These are phyloP conservation scores for Cercospora sojina DNA, from an alignment of 2,329 filamentous ascomycete genomes.

Conservation along the genomic window DNA sequence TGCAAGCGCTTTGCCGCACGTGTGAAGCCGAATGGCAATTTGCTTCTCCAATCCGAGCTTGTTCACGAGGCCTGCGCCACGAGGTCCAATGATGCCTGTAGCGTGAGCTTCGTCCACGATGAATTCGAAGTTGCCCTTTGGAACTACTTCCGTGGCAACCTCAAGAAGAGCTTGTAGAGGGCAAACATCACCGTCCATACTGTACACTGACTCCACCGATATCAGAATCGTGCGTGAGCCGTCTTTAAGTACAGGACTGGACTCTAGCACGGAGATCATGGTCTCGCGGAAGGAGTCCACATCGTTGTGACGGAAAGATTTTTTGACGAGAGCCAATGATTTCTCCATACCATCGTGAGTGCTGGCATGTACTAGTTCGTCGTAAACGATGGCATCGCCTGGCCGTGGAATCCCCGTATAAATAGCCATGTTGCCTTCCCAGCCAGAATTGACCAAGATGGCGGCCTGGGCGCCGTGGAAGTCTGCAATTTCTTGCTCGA, in stretches of 20 bases:
- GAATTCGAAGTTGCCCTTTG: conserved; percentile 10
- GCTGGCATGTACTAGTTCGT: conserved; percentile 13
- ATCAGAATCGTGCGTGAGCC: not conserved
- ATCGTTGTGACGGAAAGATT: conserved; percentile 10
- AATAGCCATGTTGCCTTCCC: conserved; percentile 4
- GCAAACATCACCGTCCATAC: conserved; percentile 65
- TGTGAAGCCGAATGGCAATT: conserved; percentile 11
- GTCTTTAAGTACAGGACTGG: not conserved
- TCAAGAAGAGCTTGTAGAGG: conserved; percentile 69
- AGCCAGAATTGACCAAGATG: conserved; percentile 1
- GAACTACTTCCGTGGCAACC: conserved; percentile 42
- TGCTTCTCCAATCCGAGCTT: conserved; percentile 8
- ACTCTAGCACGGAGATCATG: not conserved
- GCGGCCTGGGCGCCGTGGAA: conserved; percentile 10
- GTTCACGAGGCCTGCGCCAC: conserved; percentile 5
- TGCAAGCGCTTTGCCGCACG: conserved; percentile 7
- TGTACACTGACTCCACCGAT: conserved; percentile 8
- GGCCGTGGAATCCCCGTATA: conserved; percentile 3
- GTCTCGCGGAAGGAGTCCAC: not conserved
- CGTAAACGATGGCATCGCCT: conserved; percentile 12
- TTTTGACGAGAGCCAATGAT: not conserved
- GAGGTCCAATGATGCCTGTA: conserved; percentile 1
- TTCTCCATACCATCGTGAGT: conserved; percentile 4
- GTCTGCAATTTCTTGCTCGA: conserved; percentile 11
- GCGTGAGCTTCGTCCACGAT: conserved; percentile 13